A percentile compares a stretch with the other conserved stretches of the same genome.
phyloP scores from a whole-genome alignment of 2,329 filamentous ascomycete genomes.

The Arthrobotrys pseudoclavata region DNA sequence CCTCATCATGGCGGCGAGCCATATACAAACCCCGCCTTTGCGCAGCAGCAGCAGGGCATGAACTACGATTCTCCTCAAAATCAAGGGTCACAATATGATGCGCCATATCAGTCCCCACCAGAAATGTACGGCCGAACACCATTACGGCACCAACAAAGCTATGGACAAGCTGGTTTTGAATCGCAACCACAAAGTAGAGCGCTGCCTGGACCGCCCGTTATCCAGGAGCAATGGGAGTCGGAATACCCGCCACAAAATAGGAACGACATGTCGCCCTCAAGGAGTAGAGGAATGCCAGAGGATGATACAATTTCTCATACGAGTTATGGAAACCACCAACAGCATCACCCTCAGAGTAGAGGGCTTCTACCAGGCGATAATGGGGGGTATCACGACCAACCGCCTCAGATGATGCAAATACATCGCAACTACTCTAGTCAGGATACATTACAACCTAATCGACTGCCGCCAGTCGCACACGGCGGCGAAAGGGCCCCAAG shows the following conservation, averaged over 20 bases:
- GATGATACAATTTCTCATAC: slow-evolving; percentile 36
- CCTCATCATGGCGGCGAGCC: slow-evolving; percentile 26
- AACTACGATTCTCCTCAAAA: slow-evolving; percentile 40
- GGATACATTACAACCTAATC: slow-evolving; percentile 41
- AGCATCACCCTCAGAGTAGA: slow-evolving; percentile 31
- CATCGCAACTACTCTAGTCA: slow-evolving; percentile 43
- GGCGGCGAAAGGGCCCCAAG: slow-evolving; percentile 23
- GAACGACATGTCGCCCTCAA: slow-evolving; percentile 39
- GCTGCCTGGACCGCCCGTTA: slow-evolving; percentile 23
- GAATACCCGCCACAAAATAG: slow-evolving; percentile 16
- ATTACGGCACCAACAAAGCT: slow-evolving; percentile 52
- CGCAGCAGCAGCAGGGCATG: slow-evolving; percentile 34
- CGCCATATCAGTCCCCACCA: slow-evolving; percentile 1
- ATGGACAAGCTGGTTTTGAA: slow-evolving; percentile 34
- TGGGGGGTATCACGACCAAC: slow-evolving; percentile 37
- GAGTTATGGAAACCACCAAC: slow-evolving; percentile 29
- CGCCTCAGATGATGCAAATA: slow-evolving; percentile 46
- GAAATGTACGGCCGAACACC: slow-evolving; percentile 48
- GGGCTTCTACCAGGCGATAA: slow-evolving; percentile 24
- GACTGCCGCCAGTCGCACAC: slow-evolving; percentile 31
- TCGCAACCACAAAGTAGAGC: slow-evolving; percentile 32
- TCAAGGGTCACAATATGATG: slow-evolving; percentile 29
- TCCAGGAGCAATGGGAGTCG: slow-evolving; percentile 36
- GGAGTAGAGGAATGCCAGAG: slow-evolving; percentile 44
- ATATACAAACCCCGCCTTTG: slow-evolving; percentile 49